Evolutionary conservation across 306 rosid genomes (phyloP).

Genomic region (Malus sieversii): DNA sequence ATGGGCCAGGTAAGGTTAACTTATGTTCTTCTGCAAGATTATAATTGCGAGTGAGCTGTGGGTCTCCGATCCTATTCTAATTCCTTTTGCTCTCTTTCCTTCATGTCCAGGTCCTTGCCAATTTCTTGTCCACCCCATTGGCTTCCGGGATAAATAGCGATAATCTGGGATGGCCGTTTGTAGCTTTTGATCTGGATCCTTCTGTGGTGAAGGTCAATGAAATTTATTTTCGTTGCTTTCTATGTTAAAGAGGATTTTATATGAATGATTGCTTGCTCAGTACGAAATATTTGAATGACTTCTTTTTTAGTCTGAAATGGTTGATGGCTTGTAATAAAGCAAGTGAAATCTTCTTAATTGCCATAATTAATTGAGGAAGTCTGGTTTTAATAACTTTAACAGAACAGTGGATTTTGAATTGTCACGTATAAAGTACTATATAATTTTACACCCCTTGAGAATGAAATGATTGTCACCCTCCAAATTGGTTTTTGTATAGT

Average conservation of each 20-base stretch:
- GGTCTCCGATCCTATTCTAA: constrained; percentile 16
- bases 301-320: not conserved
- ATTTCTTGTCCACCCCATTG: constrained; percentile 76
- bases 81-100: not conserved
- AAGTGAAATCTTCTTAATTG: not conserved
- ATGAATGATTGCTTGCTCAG: not conserved
- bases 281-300: constrained; percentile 2
- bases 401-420: not conserved
- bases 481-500: not conserved
- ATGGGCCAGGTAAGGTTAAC: constrained; percentile 82
- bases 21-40: constrained; percentile 15
- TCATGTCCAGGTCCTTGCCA: constrained; percentile 74
- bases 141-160: constrained; percentile 65
- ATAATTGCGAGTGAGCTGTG: constrained; percentile 6
- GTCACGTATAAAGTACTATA: not conserved
- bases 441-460: not conserved
- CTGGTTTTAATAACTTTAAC: not conserved
- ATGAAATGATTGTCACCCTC: not conserved
- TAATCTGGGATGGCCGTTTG: constrained; percentile 54
- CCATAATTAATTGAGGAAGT: not conserved
- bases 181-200: constrained; percentile 88
- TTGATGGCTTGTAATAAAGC: not conserved
- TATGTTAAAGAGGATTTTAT: not conserved
- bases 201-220: constrained; percentile 73
- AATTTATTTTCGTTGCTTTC: not conserved